These are phyloP conservation scores for Artemisia argyi DNA, from an alignment of 129 eudicot species.

Conservation along the genomic window DNA sequence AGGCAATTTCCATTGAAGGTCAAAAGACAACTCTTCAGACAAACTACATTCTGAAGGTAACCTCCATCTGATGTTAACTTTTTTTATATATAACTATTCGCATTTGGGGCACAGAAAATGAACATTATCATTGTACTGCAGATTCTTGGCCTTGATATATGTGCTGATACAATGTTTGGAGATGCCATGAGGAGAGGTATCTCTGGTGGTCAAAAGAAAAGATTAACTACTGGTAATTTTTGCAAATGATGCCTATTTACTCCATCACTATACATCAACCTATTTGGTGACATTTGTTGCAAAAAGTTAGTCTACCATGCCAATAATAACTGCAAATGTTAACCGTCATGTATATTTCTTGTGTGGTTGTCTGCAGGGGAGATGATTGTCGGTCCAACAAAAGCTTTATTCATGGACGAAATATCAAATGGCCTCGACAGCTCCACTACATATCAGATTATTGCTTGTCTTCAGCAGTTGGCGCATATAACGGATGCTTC, in stretches of 20 bases:
- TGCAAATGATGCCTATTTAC: not conserved
- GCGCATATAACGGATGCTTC: slow-evolving; percentile 78
- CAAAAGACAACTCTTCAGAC: slow-evolving; percentile 53
- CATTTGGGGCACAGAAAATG: not conserved
- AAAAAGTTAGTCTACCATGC: no score
- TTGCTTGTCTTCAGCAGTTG: slow-evolving; percentile 72
- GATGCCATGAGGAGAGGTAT: slow-evolving; percentile 89
- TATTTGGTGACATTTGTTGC: no score
- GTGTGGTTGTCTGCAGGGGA: slow-evolving; percentile 47
- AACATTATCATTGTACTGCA: slow-evolving; percentile 19
- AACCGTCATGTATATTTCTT: not conserved
- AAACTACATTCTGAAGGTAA: slow-evolving; percentile 55
- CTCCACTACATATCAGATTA: slow-evolving; percentile 82
- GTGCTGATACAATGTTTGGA: slow-evolving; percentile 81
- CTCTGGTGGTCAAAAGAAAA: slow-evolving; percentile 94
- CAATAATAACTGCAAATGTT: no score
- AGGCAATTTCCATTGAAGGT: slow-evolving; percentile 62
- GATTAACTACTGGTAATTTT: slow-evolving; percentile 77
- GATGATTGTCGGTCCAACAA: slow-evolving; percentile 88
- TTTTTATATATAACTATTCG: not conserved
- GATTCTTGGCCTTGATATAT: slow-evolving; percentile 94
- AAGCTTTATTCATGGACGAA: slow-evolving; percentile 76
- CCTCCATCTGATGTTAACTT: slow-evolving; percentile 17
- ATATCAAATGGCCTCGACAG: slow-evolving; percentile 91
- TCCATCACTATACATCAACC: no score